A percentile compares a stretch with the other conserved stretches of the same genome.
These are phyloP conservation scores for Penicillium longicatenatum DNA, from an alignment of 495 filamentous ascomycete genomes.

Conservation along the genomic window DNA sequence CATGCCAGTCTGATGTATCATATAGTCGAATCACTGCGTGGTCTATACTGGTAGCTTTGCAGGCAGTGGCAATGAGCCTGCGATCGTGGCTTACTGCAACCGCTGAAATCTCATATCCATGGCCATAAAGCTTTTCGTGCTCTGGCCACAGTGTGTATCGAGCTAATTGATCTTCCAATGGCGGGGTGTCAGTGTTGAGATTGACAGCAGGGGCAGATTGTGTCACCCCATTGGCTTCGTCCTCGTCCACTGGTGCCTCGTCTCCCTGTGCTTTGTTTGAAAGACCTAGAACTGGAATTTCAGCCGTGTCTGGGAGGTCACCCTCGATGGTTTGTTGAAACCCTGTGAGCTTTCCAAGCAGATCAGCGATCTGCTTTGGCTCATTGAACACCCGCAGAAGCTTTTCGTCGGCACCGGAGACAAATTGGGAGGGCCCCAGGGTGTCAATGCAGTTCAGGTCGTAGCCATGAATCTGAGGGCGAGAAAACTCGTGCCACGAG, in stretches of 20 bases:
- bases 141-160: conserved; percentile 96
- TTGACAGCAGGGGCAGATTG: conserved; percentile 26
- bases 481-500: conserved; percentile 93
- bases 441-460: conserved; percentile 92
- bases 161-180: conserved; percentile 84
- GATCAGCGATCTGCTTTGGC: conserved; percentile 75
- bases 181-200: conserved; percentile 64
- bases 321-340: conserved; percentile 47
- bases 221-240: conserved; percentile 27
- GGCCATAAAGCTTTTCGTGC: conserved; percentile 94
- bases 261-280: conserved; percentile 90
- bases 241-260: conserved; percentile 49
- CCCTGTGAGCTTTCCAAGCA: conserved; percentile 69
- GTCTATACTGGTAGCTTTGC: conserved; percentile 86
- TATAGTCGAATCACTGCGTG: conserved; percentile 94
- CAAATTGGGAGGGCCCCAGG: conserved; percentile 68
- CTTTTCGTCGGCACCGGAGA: conserved; percentile 98
- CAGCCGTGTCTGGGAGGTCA: conserved; percentile 78
- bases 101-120: conserved; percentile 96
- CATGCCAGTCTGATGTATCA: conserved; percentile 81
- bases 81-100: conserved; percentile 79
- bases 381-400: conserved; percentile 92
- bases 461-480: conserved; percentile 97
- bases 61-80: conserved; percentile 82
- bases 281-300: conserved; percentile 90